Percentiles rank a stretch among this genome's conserved stretches.
Evolutionary conservation across 352 stramenopile species (phyloP).

Genomic region (Pythium folliculosum): DNA sequence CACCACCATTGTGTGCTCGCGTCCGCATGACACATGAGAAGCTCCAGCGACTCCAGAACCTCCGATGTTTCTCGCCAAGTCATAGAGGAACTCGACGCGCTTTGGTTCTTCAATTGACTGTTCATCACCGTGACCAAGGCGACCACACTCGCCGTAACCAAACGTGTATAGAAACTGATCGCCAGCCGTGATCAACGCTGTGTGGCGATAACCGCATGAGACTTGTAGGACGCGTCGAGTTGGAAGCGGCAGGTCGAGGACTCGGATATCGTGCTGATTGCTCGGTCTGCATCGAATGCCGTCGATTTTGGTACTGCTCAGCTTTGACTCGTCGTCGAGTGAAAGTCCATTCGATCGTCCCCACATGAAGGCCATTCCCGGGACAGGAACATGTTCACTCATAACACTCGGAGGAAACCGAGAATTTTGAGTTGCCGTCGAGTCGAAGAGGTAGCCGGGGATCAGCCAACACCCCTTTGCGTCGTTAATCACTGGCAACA

Average conservation of each 20-base stretch:
- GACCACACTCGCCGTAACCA: constrained; percentile 78
- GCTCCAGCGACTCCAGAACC: constrained; percentile 36
- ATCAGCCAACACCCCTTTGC: constrained; percentile 51
- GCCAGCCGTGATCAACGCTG: constrained; percentile 58
- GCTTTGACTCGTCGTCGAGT: constrained; percentile 50
- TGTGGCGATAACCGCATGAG: constrained; percentile 78
- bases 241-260: constrained; percentile 51
- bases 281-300: constrained; percentile 18
- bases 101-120: constrained; percentile 43
- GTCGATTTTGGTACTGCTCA: constrained; percentile 19
- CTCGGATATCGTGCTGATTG: constrained; percentile 29
- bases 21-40: constrained; percentile 65
- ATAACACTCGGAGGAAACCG: constrained; percentile 31
- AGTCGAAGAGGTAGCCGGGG: constrained; percentile 54
- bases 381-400: constrained; percentile 36
- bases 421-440: constrained; percentile 13
- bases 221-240: constrained; percentile 66
- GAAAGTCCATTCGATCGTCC: constrained; percentile 61
- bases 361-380: constrained; percentile 64
- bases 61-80: constrained; percentile 26
- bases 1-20: constrained; percentile 86
- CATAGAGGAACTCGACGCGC: constrained; percentile 59
- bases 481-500: constrained; percentile 37
- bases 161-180: constrained; percentile 76
- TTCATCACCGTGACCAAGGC: constrained; percentile 72